Percentiles rank a stretch among this genome's conserved stretches.
Evolutionary conservation across 2,329 filamentous ascomycete genomes (phyloP).

Genomic region (Ascochyta rabiei): DNA sequence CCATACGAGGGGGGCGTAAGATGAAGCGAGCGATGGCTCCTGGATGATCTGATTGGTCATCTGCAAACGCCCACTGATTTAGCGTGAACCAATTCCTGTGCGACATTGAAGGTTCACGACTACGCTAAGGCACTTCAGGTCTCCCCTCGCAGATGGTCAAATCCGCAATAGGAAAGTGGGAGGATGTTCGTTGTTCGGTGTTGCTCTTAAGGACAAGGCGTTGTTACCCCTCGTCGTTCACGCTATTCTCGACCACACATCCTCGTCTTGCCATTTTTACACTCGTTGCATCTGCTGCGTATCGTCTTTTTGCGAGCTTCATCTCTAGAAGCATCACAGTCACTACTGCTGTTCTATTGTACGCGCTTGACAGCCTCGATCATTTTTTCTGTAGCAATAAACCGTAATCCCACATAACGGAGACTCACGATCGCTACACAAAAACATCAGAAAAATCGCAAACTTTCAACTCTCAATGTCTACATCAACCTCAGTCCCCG

Average conservation of each 20-base stretch:
- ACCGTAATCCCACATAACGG: background rate
- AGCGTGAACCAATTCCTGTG: constrained; percentile 26
- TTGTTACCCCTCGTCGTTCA: constrained; percentile 13
- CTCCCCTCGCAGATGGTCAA: constrained; percentile 2
- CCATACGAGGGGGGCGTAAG: constrained; percentile 19
- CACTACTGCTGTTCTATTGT: background rate
- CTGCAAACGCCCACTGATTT: constrained; percentile 22
- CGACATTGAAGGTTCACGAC: constrained; percentile 19
- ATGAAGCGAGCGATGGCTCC: constrained; percentile 6
- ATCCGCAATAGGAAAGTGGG: constrained; percentile 10
- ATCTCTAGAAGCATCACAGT: constrained; percentile 1
- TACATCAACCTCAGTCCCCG: constrained; percentile 4
- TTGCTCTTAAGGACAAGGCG: constrained; percentile 1
- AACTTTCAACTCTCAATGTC: background rate
- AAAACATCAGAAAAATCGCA: background rate
- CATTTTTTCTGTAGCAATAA: background rate
- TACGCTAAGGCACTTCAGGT: constrained; percentile 7
- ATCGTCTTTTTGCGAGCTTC: background rate
- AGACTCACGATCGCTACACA: background rate
- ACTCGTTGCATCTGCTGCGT: background rate
- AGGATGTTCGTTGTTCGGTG: background rate
- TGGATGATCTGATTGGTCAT: constrained; percentile 20
- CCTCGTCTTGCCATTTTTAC: background rate
- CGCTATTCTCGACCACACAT: constrained; percentile 2
- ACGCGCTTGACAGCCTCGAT: background rate